Conservation (phyloP, 73 alveolate species). For the Paramecium bursaria region DNA sequence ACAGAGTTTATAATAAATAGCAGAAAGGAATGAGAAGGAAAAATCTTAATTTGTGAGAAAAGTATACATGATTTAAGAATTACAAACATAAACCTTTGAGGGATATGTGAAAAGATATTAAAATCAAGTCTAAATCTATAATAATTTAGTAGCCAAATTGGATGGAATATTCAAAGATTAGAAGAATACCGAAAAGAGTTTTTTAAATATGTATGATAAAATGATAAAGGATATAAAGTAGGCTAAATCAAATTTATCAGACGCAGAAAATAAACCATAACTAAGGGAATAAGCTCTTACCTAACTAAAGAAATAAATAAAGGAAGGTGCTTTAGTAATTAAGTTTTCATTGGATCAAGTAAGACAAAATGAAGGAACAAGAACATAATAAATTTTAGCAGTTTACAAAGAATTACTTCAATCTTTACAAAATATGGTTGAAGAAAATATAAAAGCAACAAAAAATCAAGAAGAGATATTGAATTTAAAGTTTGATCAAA, state of each 20-base stretch:
- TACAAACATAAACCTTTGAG: not conserved
- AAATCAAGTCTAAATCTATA: not conserved
- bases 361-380: constrained; percentile 24
- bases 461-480: constrained; percentile 24
- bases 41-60: constrained; percentile 8
- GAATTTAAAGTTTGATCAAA: not conserved
- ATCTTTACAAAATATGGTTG: constrained; percentile 8
- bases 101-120: constrained; percentile 21
- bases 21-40: constrained; percentile 47
- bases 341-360: constrained; percentile 21
- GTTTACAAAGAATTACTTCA: constrained; percentile 20
- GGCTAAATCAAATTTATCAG: not conserved
- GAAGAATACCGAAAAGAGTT: constrained; percentile 52
- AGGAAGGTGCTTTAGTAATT: not conserved
- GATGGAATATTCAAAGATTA: constrained; percentile 17
- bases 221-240: constrained; percentile 48
- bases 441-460: not conserved
- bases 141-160: constrained; percentile 21
- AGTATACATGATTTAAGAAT: constrained; percentile 1
- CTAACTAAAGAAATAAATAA: not conserved
- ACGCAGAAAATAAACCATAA: not conserved
- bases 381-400: constrained; percentile 10
- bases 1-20: not conserved
- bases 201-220: constrained; percentile 43
- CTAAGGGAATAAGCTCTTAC: not conserved